Conservation (phyloP, 495 filamentous ascomycete genomes). For the Penicillium bialowiezense region DNA sequence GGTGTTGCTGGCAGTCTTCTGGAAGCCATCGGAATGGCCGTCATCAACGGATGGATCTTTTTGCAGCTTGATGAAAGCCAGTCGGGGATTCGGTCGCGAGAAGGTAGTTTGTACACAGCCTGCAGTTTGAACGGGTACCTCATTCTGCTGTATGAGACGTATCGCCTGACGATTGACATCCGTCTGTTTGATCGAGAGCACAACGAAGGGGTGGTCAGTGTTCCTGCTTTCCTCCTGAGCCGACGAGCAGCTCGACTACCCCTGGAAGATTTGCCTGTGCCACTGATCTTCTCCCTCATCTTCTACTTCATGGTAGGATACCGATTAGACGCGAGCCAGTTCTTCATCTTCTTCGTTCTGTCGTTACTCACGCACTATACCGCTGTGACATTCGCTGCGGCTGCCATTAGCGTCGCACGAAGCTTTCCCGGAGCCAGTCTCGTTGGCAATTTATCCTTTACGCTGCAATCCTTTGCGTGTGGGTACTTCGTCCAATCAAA, state of each 20-base stretch:
- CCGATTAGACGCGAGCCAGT: conserved; percentile 53
- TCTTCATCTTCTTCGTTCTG: conserved; percentile 66
- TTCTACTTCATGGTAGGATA: conserved; percentile 78
- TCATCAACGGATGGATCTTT: conserved; percentile 72
- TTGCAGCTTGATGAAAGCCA: conserved; percentile 55
- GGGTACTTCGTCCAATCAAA: conserved; percentile 71
- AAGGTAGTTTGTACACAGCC: conserved; percentile 67
- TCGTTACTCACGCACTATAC: conserved; percentile 64
- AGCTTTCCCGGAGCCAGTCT: conserved; percentile 61
- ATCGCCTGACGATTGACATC: conserved; percentile 67
- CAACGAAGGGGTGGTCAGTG: conserved; percentile 66
- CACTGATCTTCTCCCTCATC: conserved; percentile 62
- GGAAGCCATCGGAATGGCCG: conserved; percentile 62
- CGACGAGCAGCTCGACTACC: conserved; percentile 61
- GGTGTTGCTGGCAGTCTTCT: conserved; percentile 63
- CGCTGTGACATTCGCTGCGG: conserved; percentile 57
- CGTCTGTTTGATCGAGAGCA: conserved; percentile 70
- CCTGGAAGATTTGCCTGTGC: conserved; percentile 67
- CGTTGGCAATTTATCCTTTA: conserved; percentile 67
- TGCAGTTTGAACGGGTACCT: conserved; percentile 69
- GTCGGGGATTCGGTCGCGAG: conserved; percentile 56
- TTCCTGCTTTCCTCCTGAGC: conserved; percentile 62
- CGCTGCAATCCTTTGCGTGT: conserved; percentile 65
- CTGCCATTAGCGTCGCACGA: conserved; percentile 57
- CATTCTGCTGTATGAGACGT: conserved; percentile 69